Conservation (phyloP, 2,329 filamentous ascomycete genomes). For the Rutstroemia sp. region DNA sequence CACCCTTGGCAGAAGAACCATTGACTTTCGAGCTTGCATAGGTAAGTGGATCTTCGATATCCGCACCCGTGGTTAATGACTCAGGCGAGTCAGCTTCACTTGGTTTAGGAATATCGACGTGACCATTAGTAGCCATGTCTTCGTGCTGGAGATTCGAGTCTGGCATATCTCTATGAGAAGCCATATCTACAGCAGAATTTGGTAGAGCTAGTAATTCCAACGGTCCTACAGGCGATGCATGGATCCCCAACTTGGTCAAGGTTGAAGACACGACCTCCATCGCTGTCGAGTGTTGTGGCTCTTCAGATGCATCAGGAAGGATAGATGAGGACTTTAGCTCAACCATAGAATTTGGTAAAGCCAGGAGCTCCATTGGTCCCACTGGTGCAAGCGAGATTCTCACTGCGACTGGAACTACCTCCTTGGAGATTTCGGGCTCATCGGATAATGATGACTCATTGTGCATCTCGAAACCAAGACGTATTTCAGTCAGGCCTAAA, state of each 20-base stretch:
- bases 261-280: not conserved
- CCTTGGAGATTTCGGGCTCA: not conserved
- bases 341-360: slow-evolving; percentile 41
- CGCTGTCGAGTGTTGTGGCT: too few relatives aligned
- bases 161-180: not conserved
- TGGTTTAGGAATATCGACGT: too few relatives aligned
- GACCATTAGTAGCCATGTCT: too few relatives aligned
- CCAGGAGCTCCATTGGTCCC: slow-evolving; percentile 36
- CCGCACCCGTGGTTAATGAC: too few relatives aligned
- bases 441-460: not conserved
- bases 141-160: too few relatives aligned
- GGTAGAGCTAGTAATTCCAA: slow-evolving; percentile 45
- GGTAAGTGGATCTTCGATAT: too few relatives aligned
- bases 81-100: too few relatives aligned
- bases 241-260: not conserved
- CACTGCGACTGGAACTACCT: slow-evolving; percentile 26
- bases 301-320: not conserved
- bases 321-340: not conserved
- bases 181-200: slow-evolving; percentile 30
- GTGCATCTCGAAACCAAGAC: not conserved
- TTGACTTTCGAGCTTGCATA: too few relatives aligned
- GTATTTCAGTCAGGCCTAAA: not conserved
- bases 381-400: slow-evolving; percentile 13
- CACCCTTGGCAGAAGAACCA: too few relatives aligned
- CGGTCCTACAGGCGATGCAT: slow-evolving; percentile 20